A percentile compares a stretch with the other conserved stretches of the same genome.
phyloP scores from a whole-genome alignment of 2,329 filamentous ascomycete genomes.

The Hymenoscyphus occultus region DNA sequence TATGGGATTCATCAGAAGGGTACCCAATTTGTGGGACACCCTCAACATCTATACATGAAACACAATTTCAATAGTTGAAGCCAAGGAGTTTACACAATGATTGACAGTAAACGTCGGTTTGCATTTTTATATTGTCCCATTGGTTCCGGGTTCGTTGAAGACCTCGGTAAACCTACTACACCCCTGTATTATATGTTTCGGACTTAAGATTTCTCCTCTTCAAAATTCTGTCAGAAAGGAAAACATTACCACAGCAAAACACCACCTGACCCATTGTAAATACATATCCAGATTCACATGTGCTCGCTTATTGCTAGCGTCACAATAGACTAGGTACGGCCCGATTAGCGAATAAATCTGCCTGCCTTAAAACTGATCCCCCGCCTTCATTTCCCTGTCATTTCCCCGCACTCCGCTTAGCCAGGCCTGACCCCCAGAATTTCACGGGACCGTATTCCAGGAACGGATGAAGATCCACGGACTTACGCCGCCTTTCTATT shows the following conservation, averaged over 20 bases:
- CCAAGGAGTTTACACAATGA: too few relatives aligned
- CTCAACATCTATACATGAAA: too few relatives aligned
- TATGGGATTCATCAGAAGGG: too few relatives aligned
- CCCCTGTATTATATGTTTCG: neutral
- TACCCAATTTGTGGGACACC: too few relatives aligned
- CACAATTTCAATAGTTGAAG: too few relatives aligned
- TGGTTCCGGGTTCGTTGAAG: too few relatives aligned
- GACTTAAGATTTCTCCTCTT: neutral
- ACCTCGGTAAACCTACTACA: too few relatives aligned
- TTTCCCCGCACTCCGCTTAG: neutral
- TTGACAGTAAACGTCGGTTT: too few relatives aligned
- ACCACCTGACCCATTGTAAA: neutral
- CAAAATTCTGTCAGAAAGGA: neutral
- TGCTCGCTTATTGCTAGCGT: neutral
- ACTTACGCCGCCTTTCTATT: neutral
- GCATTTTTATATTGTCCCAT: too few relatives aligned
- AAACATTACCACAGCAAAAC: neutral
- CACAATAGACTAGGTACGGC: neutral
- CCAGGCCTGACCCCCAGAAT: neutral
- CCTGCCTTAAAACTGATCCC: neutral
- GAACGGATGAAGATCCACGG: neutral
- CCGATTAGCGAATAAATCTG: neutral
- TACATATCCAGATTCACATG: neutral
- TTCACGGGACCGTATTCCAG: neutral
- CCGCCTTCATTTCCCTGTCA: neutral